Conservation (phyloP, 1,139 yeast genomes). For the Yamadazyma atmosphaerica region DNA sequence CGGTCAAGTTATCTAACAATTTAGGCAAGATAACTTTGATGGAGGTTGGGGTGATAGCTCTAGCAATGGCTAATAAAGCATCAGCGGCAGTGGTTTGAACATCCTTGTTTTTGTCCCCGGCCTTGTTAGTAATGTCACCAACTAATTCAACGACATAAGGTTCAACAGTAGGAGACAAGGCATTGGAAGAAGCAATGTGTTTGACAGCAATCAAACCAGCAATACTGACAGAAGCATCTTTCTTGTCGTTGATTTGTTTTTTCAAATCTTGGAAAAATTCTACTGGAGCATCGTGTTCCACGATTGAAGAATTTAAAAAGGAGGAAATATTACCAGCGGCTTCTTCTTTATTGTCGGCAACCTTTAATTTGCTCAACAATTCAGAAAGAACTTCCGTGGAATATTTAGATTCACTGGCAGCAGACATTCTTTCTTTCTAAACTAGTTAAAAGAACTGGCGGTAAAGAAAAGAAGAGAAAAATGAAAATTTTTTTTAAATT, state of each 20-base stretch:
- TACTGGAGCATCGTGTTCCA: slow-evolving; percentile 97
- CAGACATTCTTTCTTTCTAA: slow-evolving; percentile 43
- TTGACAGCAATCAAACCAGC: slow-evolving; percentile 83
- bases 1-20: slow-evolving; percentile 64
- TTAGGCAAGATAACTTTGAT: slow-evolving; percentile 88
- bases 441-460: slow-evolving; percentile 9
- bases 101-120: slow-evolving; percentile 89
- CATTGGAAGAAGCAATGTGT: slow-evolving; percentile 81
- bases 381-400: slow-evolving; percentile 85
- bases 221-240: slow-evolving; percentile 59
- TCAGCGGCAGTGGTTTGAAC: slow-evolving; percentile 67
- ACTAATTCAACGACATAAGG: slow-evolving; percentile 85
- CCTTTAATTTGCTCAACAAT: slow-evolving; percentile 88
- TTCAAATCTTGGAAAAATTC: slow-evolving; percentile 79
- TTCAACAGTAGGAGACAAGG: slow-evolving; percentile 88
- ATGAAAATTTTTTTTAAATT: slow-evolving; percentile 3
- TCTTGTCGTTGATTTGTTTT: slow-evolving; percentile 68
- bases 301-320: slow-evolving; percentile 94
- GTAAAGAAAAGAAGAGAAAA: slow-evolving; percentile 6
- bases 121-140: slow-evolving; percentile 65
- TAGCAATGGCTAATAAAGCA: slow-evolving; percentile 76
- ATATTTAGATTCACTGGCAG: slow-evolving; percentile 64
- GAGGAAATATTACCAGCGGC: slow-evolving; percentile 91
- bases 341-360: slow-evolving; percentile 86
- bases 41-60: slow-evolving; percentile 88